Evolutionary conservation across 2,329 filamentous ascomycete species (phyloP), one percentile per base, ranked within the genome.

Genomic region (Immersiporthe knoxdaviesiana): DNA sequence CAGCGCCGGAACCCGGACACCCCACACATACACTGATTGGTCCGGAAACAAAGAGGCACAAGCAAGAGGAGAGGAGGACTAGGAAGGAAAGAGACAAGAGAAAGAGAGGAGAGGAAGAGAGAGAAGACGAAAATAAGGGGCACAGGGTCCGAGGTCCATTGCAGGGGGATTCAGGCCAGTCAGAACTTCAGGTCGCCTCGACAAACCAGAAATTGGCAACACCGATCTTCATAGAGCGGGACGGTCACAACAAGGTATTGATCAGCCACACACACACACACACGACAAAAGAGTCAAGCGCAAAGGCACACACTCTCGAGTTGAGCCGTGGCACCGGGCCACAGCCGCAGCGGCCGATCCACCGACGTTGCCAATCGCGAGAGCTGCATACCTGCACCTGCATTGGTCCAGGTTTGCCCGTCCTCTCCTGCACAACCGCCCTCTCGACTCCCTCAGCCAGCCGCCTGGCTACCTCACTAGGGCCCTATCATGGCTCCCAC

Each of bases 401-500:
- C 71, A 64, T 35, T 47, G 60, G 27, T 50, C 41, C 61, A 62
- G 67, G 67, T 58, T 63, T 63, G 66, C 63, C 67, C 63, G 67
- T 58, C n/a, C n/a, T 68, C 71, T 70, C 72, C 74, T 74, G 72
- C 75, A 66, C 65, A 69, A 72, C 73, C 72, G 72, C 73, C 73
- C 72, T 73, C 73, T 76, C 73, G 73, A 76, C 59, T 47, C 74
- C 76, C 74, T 73, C 74, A 75, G 72, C 73, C 63, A 56, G 65
- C 72, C 75, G 71, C 73, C 72, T 72, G 74, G 76, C 80, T 79
- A 76, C 73, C 8, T 79, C 77, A 73, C 74, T 79, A 74, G 79
- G 79, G 74, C 78, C 77, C 79, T 79, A 84, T 79, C 79, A 88
- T 88, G 86, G 85, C 85, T 81, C 85, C 86, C 79, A 81, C 83